Evolutionary conservation across 2,329 filamentous ascomycete genomes (phyloP), one percentile per base, ranked within the genome.

Genomic region (Metarhizium humberi): DNA sequence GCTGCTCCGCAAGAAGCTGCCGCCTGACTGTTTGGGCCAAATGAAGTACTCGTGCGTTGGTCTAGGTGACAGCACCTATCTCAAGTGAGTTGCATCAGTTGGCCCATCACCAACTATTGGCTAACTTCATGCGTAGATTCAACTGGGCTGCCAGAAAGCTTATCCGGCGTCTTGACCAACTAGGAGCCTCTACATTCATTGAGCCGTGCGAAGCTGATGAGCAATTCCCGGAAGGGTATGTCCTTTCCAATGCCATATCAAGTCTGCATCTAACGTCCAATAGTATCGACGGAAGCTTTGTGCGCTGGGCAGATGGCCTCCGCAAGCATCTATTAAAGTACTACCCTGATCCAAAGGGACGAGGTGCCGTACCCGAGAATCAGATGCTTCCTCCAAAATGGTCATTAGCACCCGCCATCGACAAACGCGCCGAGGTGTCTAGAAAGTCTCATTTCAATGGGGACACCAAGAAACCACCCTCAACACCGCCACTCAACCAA

Each of bases 101-200:
- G 53, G 50, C 51, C 55, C 58, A 32, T 55, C 36, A 49, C 25
- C 16, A 2, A 46, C 6, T 46, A 16, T n/a, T 47, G 16, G 13
- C 25, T 38, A 25, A 45, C 25, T 29, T 13, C 14, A 58, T 4
- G 30, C 30, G n/a, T 20, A 92, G 88, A 65, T 96, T 90, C 71
- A 99, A 99, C 73, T 96, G 90, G 83, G 91, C 92, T 18, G 88
- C 88, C 49, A 82, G 91, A 51, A 95, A 96, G 71, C 77, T 99
- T 49, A 84, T 91, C 64, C 92, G 91, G 63, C 84, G 94, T 16
- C 75, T 99, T 38, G 70, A 86, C 42, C 91, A 96, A 67, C 80
- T 99, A 0, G 92, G 92, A 1, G 94, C 90, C 3, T 78, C 78
- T 46, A 81, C 90, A 50, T 82, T 94, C 59, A 87, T 88, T 63